These are phyloP conservation scores for Podila horticola DNA, from an alignment of 192 early-diverging fungal genomes.

Conservation along the genomic window DNA sequence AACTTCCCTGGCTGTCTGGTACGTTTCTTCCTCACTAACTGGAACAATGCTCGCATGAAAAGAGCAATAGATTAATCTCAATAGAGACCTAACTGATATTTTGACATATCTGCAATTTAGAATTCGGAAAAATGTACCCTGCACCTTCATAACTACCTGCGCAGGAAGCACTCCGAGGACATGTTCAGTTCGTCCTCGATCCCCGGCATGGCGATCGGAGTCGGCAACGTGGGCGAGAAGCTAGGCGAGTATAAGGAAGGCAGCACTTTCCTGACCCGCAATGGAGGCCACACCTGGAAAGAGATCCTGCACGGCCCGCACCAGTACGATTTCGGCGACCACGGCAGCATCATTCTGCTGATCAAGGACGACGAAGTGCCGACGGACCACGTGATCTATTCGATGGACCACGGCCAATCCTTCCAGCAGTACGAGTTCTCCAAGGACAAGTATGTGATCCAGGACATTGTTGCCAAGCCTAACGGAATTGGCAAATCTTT, in stretches of 20 bases:
- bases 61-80: too few species aligned
- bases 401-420: slow-evolving; percentile 75
- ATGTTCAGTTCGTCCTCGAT: slow-evolving; percentile 85
- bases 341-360: slow-evolving; percentile 88
- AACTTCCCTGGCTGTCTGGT: not conserved
- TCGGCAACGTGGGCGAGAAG: slow-evolving; percentile 87
- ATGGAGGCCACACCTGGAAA: slow-evolving; percentile 89
- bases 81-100: too few species aligned
- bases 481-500: slow-evolving; percentile 82
- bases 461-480: slow-evolving; percentile 77
- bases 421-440: slow-evolving; percentile 67
- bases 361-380: slow-evolving; percentile 83
- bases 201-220: slow-evolving; percentile 89
- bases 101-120: not conserved
- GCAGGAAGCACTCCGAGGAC: slow-evolving; percentile 78
- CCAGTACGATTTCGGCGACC: slow-evolving; percentile 93
- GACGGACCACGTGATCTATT: slow-evolving; percentile 65
- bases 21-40: slow-evolving; percentile 1
- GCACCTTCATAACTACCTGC: slow-evolving; percentile 90
- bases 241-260: slow-evolving; percentile 75
- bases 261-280: slow-evolving; percentile 86
- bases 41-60: too few species aligned
- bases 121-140: slow-evolving; percentile 64
- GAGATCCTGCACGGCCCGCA: slow-evolving; percentile 88
- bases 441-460: slow-evolving; percentile 62